Conservation (phyloP, 1,284 basidiomycete genomes). For the Neolentinus lepideus region DNA sequence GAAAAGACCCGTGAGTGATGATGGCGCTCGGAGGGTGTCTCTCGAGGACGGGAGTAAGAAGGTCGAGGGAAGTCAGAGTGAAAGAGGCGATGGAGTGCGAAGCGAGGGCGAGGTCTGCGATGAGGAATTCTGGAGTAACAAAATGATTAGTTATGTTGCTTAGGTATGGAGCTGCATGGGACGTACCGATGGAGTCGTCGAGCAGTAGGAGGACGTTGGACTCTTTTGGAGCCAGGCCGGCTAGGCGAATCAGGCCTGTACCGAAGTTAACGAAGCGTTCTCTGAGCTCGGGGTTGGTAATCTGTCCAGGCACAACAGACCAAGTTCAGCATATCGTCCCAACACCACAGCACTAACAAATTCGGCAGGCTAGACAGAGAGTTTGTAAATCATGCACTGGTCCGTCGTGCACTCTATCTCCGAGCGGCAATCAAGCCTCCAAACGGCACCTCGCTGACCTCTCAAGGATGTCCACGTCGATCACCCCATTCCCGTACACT, state of each 20-base stretch:
- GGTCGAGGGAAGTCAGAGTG: conserved; percentile 49
- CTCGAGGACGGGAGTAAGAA: conserved; percentile 58
- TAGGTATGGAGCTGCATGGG: neutral
- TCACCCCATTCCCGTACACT: no score
- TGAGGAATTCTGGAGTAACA: conserved; percentile 53
- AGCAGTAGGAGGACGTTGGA: conserved; percentile 67
- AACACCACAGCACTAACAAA: no score
- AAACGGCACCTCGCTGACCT: no score
- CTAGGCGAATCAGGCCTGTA: conserved; percentile 55
- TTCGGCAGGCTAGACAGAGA: neutral
- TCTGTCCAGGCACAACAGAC: conserved; percentile 30
- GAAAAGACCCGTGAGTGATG: conserved; percentile 54
- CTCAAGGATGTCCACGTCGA: no score
- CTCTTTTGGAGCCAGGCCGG: conserved; percentile 48
- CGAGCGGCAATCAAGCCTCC: no score
- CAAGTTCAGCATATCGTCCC: neutral
- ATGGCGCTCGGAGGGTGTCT: conserved; percentile 60
- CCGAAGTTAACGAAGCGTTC: conserved; percentile 62
- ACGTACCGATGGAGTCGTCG: conserved; percentile 66
- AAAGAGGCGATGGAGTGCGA: conserved; percentile 64
- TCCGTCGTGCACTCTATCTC: no score
- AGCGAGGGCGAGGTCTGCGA: conserved; percentile 69
- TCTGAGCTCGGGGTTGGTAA: conserved; percentile 60
- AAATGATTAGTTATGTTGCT: conserved; percentile 6
- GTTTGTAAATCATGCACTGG: neutral